phyloP scores from a whole-genome alignment of 75 land plant genomes.

The Pinus albicaulis region DNA sequence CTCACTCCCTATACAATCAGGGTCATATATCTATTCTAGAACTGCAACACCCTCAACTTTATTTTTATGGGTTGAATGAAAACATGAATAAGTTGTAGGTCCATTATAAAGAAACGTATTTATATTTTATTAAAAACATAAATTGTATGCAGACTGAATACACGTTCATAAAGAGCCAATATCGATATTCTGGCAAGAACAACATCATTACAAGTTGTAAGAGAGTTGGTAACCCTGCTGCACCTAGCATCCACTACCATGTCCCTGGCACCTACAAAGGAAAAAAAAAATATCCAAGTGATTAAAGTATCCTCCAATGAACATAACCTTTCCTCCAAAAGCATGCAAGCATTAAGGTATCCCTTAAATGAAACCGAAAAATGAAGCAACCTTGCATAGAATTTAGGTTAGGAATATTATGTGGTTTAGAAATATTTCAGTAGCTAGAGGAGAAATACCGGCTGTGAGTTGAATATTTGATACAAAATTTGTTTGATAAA shows the following conservation, averaged over 20 bases:
- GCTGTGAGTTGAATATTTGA: not conserved
- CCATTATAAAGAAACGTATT: not conserved
- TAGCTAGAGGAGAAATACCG: not conserved
- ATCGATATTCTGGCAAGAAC: conserved; percentile 75
- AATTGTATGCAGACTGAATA: not conserved
- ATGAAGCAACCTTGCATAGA: no score
- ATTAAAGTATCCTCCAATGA: no score
- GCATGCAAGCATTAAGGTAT: not conserved
- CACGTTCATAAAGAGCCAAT: conserved; percentile 83
- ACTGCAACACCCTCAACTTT: no score
- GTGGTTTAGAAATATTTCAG: not conserved
- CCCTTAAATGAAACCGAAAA: not conserved
- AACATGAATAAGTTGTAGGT: not conserved
- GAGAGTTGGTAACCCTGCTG: no score
- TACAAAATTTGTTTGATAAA: no score
- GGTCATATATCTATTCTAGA: no score
- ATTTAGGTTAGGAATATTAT: not conserved
- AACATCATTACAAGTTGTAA: conserved; percentile 64
- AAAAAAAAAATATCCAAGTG: no score
- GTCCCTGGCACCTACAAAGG: conserved; percentile 64
- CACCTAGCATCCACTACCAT: no score
- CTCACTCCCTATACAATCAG: no score
- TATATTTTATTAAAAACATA: not conserved
- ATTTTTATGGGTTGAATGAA: no score
- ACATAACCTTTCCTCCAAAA: not conserved